Conservation (phyloP, 75 land plant species). For the Gnetum montanum region DNA sequence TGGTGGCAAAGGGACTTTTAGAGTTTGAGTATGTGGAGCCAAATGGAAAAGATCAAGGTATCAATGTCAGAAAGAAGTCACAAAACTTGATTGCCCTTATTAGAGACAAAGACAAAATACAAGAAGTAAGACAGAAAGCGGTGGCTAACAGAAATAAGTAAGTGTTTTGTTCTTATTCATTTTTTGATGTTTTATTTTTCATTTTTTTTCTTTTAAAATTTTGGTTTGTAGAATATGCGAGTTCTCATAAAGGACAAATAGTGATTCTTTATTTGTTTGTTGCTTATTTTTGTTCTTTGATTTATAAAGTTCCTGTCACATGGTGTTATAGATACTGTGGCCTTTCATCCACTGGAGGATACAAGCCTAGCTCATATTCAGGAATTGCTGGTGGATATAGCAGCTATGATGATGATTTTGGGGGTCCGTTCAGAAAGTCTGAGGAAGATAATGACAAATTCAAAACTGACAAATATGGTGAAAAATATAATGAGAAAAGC, state of each 20-base stretch:
- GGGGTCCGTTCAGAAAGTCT: slow-evolving; percentile 32
- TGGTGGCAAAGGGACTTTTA: slow-evolving; percentile 48
- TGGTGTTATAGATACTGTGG: slow-evolving; percentile 59
- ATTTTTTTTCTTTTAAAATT: neutral
- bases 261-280: too few relatives aligned
- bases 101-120: slow-evolving; percentile 68
- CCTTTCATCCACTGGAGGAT: slow-evolving; percentile 63
- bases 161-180: too few relatives aligned
- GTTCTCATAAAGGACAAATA: too few relatives aligned
- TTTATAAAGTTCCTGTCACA: too few relatives aligned
- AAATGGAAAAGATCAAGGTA: slow-evolving; percentile 72
- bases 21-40: slow-evolving; percentile 68
- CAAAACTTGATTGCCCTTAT: slow-evolving; percentile 45
- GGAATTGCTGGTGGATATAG: slow-evolving; percentile 39
- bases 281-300: neutral
- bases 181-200: too few relatives aligned
- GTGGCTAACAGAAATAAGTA: slow-evolving; percentile 75
- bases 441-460: slow-evolving; percentile 24
- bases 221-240: too few relatives aligned
- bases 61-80: slow-evolving; percentile 76
- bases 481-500: slow-evolving; percentile 23
- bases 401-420: slow-evolving; percentile 37
- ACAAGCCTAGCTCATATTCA: slow-evolving; percentile 67
- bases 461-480: slow-evolving; percentile 16
- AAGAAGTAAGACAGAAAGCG: slow-evolving; percentile 71